These are phyloP conservation scores for Jamesozyma gamospora DNA, from an alignment of 805 yeast genomes.

Conservation along the genomic window DNA sequence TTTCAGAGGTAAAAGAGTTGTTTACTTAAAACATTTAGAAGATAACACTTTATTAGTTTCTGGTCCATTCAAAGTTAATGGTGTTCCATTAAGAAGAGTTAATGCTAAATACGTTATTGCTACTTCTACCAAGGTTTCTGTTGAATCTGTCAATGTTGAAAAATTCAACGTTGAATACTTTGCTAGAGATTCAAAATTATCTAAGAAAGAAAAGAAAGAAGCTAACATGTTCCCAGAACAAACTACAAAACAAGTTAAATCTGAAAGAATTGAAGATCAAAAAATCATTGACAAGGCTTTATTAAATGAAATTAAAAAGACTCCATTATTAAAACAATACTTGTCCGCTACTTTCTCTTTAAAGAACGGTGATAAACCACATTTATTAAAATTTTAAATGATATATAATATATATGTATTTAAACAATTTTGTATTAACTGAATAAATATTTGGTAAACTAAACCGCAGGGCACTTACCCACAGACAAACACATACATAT, in stretches of 20 bases:
- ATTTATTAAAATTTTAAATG: conserved; percentile 82
- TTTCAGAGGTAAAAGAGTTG: conserved; percentile 99
- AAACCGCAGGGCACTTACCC: no score
- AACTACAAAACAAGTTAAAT: conserved; percentile 75
- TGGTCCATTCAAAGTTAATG: conserved; percentile 99
- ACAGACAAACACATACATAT: no score
- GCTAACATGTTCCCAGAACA: conserved; percentile 82
- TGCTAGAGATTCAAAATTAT: conserved; percentile 90
- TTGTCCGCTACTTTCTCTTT: conserved; percentile 91
- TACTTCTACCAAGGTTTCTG: conserved; percentile 85
- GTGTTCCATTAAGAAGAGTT: conserved; percentile 99
- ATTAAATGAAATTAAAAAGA: conserved; percentile 89
- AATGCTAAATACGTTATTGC: conserved; percentile 98
- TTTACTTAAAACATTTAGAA: conserved; percentile 90
- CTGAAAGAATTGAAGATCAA: conserved; percentile 95
- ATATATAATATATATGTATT: not conserved
- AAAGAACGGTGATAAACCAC: conserved; percentile 98
- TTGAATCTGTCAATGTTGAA: conserved; percentile 71
- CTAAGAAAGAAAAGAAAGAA: conserved; percentile 78
- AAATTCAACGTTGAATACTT: conserved; percentile 93
- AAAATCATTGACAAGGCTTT: conserved; percentile 88
- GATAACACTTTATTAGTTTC: conserved; percentile 95
- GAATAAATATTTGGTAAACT: conserved; percentile 1
- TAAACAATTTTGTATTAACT: not conserved
- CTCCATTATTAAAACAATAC: conserved; percentile 95